Evolutionary conservation across 2,329 filamentous ascomycete species (phyloP).

Genomic region (Nemania sp.): DNA sequence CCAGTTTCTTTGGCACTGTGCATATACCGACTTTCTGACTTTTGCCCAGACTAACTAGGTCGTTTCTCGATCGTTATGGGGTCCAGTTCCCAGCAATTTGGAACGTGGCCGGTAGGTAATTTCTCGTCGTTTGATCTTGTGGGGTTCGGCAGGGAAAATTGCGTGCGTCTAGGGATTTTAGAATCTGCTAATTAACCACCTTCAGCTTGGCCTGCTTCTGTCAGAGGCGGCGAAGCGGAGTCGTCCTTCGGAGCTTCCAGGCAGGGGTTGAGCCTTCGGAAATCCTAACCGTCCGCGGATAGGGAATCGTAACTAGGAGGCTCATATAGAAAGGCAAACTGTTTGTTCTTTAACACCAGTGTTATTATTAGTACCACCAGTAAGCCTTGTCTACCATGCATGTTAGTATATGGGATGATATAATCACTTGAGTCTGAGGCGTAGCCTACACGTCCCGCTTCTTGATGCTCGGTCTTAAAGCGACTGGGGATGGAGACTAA

Average conservation of each 20-base stretch:
- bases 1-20: slow-evolving; percentile 13
- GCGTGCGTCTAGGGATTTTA: slow-evolving; percentile 43
- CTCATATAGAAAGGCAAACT: slow-evolving; percentile 10
- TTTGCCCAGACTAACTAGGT: slow-evolving; percentile 17
- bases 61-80: slow-evolving; percentile 26
- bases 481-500: slow-evolving; percentile 14
- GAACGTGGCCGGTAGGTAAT: slow-evolving; percentile 34
- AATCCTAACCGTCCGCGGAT: slow-evolving; percentile 28
- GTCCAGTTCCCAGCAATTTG: slow-evolving; percentile 46
- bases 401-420: slow-evolving; percentile 19
- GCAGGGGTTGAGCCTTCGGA: slow-evolving; percentile 27
- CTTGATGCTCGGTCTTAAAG: slow-evolving; percentile 5
- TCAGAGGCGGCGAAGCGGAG: slow-evolving; percentile 39
- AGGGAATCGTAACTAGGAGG: slow-evolving; percentile 12
- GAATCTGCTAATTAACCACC: slow-evolving; percentile 32
- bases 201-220: slow-evolving; percentile 38
- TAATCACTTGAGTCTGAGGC: slow-evolving; percentile 2
- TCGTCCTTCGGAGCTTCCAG: slow-evolving; percentile 26
- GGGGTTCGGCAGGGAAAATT: slow-evolving; percentile 48
- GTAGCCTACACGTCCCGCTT: slow-evolving; percentile 12
- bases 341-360: slow-evolving; percentile 11
- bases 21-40: slow-evolving; percentile 2
- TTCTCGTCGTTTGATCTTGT: slow-evolving; percentile 35
- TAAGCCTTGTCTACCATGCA: slow-evolving; percentile 16
- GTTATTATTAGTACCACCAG: slow-evolving; percentile 23